A percentile compares a stretch with the other conserved stretches of the same genome.
Evolutionary conservation across 768 basidiomycete genomes (phyloP).

Genomic region (Leccinum subtestaceum): DNA sequence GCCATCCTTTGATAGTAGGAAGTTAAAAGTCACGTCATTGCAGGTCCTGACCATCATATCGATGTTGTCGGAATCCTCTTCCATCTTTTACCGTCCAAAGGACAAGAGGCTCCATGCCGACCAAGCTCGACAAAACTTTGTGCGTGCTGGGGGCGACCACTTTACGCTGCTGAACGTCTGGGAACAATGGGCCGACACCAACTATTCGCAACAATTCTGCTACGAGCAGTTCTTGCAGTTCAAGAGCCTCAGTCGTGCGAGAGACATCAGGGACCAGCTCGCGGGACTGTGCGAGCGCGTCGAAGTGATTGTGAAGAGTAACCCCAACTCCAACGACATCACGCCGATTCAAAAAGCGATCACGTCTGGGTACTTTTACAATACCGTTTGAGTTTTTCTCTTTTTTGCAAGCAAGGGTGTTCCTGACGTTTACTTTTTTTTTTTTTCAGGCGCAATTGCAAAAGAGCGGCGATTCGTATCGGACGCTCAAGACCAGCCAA

Average conservation of each 20-base stretch:
- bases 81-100: conserved; percentile 95
- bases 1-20: not conserved
- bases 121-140: conserved; percentile 96
- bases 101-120: conserved; percentile 98
- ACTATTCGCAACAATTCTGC: conserved; percentile 95
- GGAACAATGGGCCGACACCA: conserved; percentile 99
- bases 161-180: conserved; percentile 97
- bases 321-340: conserved; percentile 91
- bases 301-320: conserved; percentile 83
- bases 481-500: conserved; percentile 93
- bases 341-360: conserved; percentile 93
- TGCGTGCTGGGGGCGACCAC: conserved; percentile 94
- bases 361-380: conserved; percentile 94
- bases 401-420: not conserved
- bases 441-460: conserved; percentile 75
- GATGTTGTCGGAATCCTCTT: conserved; percentile 94
- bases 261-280: conserved; percentile 95
- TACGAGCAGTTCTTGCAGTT: conserved; percentile 95
- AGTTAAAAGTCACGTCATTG: not conserved
- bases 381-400: conserved; percentile 60
- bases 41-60: conserved; percentile 95
- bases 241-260: conserved; percentile 90
- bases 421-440: not conserved
- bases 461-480: conserved; percentile 94
- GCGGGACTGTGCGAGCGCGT: conserved; percentile 96